These are phyloP conservation scores for Backusella luteola DNA, from an alignment of 192 early-diverging fungal genomes.

Conservation along the genomic window DNA sequence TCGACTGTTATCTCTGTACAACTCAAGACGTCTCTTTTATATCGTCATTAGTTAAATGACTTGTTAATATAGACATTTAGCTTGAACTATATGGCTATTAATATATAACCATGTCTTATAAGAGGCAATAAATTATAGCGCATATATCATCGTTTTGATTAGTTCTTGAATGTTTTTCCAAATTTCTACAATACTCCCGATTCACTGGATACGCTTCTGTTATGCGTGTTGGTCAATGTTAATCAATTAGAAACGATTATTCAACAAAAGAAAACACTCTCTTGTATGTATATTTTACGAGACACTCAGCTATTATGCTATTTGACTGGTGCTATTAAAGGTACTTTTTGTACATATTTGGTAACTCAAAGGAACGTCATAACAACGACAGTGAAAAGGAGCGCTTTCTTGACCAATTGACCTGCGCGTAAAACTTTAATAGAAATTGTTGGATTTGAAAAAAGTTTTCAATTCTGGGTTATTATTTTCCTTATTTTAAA, in stretches of 20 bases:
- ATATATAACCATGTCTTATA: background rate
- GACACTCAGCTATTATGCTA: too few species aligned
- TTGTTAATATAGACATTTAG: too few species aligned
- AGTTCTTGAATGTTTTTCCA: background rate
- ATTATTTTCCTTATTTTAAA: background rate
- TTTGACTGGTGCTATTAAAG: too few species aligned
- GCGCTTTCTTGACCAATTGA: too few species aligned
- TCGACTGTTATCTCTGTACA: background rate
- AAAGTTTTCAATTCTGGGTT: background rate
- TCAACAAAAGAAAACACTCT: too few species aligned
- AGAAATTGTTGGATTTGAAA: background rate
- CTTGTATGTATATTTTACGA: too few species aligned
- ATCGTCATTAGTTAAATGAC: too few species aligned
- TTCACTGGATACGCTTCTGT: background rate
- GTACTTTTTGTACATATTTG: too few species aligned
- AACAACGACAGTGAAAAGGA: too few species aligned
- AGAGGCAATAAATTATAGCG: background rate
- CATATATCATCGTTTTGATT: background rate
- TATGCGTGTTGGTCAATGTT: background rate
- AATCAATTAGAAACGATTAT: background rate
- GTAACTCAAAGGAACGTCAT: too few species aligned
- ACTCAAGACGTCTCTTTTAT: background rate
- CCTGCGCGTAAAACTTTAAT: background rate
- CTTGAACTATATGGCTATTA: background rate
- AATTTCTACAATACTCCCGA: background rate